Conservation (phyloP, 1,284 basidiomycete genomes). For the Thelephora terrestris region DNA sequence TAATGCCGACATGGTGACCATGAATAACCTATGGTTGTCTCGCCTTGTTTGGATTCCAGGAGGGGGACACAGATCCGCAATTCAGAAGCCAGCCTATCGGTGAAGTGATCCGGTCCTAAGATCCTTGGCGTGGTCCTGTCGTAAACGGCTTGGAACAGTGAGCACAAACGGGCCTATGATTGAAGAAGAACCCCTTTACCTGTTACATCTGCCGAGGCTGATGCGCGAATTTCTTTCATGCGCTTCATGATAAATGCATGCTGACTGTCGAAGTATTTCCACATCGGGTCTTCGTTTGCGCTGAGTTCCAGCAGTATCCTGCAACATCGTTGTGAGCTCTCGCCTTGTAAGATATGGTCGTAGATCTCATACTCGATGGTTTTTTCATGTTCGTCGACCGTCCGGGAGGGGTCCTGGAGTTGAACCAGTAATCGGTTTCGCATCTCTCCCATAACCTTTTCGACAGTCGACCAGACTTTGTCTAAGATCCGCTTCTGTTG, state of each 20-base stretch:
- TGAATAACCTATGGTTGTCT: conserved; percentile 48
- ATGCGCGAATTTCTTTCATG: conserved; percentile 62
- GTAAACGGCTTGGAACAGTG: conserved; percentile 27
- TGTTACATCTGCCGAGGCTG: conserved; percentile 43
- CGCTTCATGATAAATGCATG: conserved; percentile 77
- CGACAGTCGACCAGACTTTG: conserved; percentile 94
- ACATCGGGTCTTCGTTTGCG: conserved; percentile 78
- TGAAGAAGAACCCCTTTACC: conserved; percentile 27
- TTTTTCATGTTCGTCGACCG: conserved; percentile 92
- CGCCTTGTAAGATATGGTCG: background rate
- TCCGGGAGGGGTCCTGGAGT: conserved; percentile 69
- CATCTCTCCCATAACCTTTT: conserved; percentile 94
- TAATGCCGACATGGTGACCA: conserved; percentile 14
- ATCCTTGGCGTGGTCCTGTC: conserved; percentile 29
- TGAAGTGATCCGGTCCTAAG: conserved; percentile 29
- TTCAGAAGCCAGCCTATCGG: conserved; percentile 38
- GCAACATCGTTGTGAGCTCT: conserved; percentile 1
- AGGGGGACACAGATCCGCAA: conserved; percentile 47
- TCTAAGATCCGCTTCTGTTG: conserved; percentile 91
- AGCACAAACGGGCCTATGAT: conserved; percentile 1
- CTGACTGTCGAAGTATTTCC: conserved; percentile 92
- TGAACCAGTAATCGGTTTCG: conserved; percentile 65
- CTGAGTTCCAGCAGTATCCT: conserved; percentile 84
- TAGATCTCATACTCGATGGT: conserved; percentile 75
- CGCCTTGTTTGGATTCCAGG: conserved; percentile 55